Conservation (phyloP, 2,329 filamentous ascomycete species). For the Colletotrichum tamarilloi region DNA sequence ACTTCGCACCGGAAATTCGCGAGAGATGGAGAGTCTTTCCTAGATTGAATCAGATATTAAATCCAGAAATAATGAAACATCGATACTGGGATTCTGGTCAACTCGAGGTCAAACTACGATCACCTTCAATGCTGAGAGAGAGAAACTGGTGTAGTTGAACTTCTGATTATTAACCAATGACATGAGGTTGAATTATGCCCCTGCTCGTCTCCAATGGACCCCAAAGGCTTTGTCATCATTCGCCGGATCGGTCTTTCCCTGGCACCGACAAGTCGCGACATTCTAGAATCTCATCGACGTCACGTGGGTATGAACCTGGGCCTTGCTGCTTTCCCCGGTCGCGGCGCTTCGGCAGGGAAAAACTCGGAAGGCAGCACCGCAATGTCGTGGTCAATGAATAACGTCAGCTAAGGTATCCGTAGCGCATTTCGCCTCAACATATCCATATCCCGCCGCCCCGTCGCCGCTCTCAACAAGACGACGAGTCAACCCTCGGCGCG, state of each 20-base stretch:
- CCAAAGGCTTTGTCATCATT: neutral
- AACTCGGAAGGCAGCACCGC: slow-evolving; percentile 33
- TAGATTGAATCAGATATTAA: neutral
- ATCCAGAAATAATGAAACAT: too few species aligned
- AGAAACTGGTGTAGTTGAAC: neutral
- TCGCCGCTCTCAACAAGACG: slow-evolving; percentile 31
- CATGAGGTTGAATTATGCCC: neutral
- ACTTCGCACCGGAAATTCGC: neutral
- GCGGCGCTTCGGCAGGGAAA: slow-evolving; percentile 33
- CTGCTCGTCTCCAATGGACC: neutral
- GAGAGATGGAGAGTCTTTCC: neutral
- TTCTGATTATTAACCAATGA: slow-evolving; percentile 17
- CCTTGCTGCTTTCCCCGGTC: slow-evolving; percentile 11
- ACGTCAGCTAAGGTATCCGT: slow-evolving; percentile 23
- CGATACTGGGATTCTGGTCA: too few species aligned
- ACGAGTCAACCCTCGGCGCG: slow-evolving; percentile 7
- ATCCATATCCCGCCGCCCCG: slow-evolving; percentile 25
- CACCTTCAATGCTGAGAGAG: neutral
- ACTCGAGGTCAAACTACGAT: neutral
- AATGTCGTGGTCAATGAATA: slow-evolving; percentile 24
- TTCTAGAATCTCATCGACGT: slow-evolving; percentile 11
- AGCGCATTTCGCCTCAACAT: slow-evolving; percentile 35
- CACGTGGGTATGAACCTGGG: slow-evolving; percentile 11
- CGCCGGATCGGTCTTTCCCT: slow-evolving; percentile 13
- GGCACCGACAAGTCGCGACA: neutral